These are phyloP conservation scores for Hanseniaspora singularis DNA, from an alignment of 805 yeast species.

Conservation along the genomic window DNA sequence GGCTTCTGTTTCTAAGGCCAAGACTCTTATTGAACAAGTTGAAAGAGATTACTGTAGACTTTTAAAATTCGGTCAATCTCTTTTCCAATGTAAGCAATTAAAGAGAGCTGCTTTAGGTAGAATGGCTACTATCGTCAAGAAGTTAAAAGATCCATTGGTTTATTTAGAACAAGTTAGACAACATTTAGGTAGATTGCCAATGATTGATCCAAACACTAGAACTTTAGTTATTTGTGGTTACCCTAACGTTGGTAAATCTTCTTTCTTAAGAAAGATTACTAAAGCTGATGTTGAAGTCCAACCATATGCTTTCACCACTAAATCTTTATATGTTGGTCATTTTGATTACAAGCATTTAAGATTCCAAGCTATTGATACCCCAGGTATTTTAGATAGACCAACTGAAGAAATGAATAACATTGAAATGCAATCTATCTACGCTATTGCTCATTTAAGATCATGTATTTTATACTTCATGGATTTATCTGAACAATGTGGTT, in stretches of 20 bases:
- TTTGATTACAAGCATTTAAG: constrained; percentile 95
- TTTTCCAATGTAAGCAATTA: constrained; percentile 96
- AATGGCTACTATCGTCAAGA: constrained; percentile 96
- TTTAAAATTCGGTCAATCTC: constrained; percentile 91
- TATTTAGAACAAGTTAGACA: constrained; percentile 98
- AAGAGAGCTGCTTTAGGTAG: constrained; percentile 98
- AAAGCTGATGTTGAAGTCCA: constrained; percentile 98
- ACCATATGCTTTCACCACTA: constrained; percentile 98
- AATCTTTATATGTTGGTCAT: constrained; percentile 94
- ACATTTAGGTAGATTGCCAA: constrained; percentile 95
- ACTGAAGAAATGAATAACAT: constrained; percentile 99
- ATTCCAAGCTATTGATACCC: constrained; percentile 98
- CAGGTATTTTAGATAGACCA: constrained; percentile 97
- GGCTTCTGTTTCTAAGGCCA: constrained; percentile 90
- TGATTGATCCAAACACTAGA: constrained; percentile 97
- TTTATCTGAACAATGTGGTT: constrained; percentile 97
- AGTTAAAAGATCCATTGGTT: constrained; percentile 82
- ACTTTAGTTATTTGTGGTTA: constrained; percentile 95
- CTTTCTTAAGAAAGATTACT: constrained; percentile 83
- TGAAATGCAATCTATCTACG: constrained; percentile 98
- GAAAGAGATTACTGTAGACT: constrained; percentile 89
- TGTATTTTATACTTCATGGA: constrained; percentile 97
- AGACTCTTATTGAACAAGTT: constrained; percentile 87
- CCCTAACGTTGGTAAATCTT: constrained; percentile 98
- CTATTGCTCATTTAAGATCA: constrained; percentile 95